Evolutionary conservation across 169 alveolate species (phyloP).

Genomic region (Hepatocystis sp.): DNA sequence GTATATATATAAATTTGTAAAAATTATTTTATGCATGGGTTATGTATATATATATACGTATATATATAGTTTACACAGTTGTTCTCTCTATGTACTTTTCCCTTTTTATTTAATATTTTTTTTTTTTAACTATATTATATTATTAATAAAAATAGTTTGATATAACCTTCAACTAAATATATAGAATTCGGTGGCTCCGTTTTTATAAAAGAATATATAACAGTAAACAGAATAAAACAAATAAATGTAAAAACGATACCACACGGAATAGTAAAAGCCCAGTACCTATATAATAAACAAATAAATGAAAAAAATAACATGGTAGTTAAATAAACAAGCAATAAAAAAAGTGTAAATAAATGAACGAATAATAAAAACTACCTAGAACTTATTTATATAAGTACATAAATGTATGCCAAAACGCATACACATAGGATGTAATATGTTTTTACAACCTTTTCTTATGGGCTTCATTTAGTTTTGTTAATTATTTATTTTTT

Average conservation of each 20-base stretch:
- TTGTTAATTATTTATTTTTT: not conserved
- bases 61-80: too few species aligned
- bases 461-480: not conserved
- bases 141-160: too few species aligned
- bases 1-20: too few species aligned
- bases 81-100: too few species aligned
- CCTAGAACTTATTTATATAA: not conserved
- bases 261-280: slow-evolving; percentile 68
- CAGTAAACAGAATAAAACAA: slow-evolving; percentile 39
- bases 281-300: slow-evolving; percentile 19
- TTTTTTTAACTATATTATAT: too few species aligned
- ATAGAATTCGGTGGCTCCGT: slow-evolving; percentile 56
- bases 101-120: too few species aligned
- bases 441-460: too few species aligned
- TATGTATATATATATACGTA: too few species aligned
- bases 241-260: slow-evolving; percentile 22
- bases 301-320: not conserved
- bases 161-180: slow-evolving; percentile 45
- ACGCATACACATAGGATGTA: not conserved
- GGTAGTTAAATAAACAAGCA: too few species aligned
- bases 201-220: slow-evolving; percentile 36
- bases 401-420: not conserved
- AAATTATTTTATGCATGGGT: too few species aligned
- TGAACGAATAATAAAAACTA: not conserved
- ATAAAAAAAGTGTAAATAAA: too few species aligned